Base-by-base conservation (phyloP, 1,284 basidiomycete species). In the Malassezia arunalokei region DNA sequence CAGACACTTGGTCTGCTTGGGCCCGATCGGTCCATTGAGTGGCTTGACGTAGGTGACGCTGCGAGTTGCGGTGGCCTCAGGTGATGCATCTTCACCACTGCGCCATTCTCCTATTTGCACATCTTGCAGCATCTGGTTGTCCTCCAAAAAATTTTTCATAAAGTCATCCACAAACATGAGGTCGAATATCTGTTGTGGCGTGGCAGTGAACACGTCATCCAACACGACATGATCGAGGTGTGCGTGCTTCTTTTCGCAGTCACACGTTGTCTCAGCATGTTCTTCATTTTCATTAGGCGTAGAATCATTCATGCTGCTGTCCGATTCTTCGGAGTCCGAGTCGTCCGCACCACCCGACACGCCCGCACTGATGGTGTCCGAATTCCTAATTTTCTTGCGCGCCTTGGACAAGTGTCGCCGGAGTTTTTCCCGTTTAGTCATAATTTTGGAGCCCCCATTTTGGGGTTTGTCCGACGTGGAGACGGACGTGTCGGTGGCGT, bases 11-110 rank as follows among this genome's bases (percentile, higher is more conserved):
- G 92, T 91, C 73, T 88, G 86, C 74, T 84, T 92, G 1, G 92
- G 92, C 0, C 92, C 92, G 31, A 99, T 82, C 35, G 83, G 82
- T 0, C 81, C 90, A 57, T 81, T 83, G 38, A 99, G 78, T 0
- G 91, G 91, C 73, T 94, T 96, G 75, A 95, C 91, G 76, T 96
- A 98, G 17, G 87, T 86, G 80, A 92, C 87, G 56, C 86, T 84
- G 12, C 92, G 81, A 15, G 82, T 78, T 2, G 52, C 47, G 6
- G 33, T 28, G 1, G 32, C 35, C 11, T 37, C 38, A 3, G 15
- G 28, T 3, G 5, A 15, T 11, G 27, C 39, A 24, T 45, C 40
- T 5, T 63, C 54, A 38, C 83, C 81, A 0, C 80, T 77, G 0
- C 74, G 65, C 70, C 70, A 72, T 33, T 67, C 62, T 3, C 59